phyloP scores from a whole-genome alignment of 2,329 filamentous ascomycete genomes.

The Pseudogymnoascus sp. region DNA sequence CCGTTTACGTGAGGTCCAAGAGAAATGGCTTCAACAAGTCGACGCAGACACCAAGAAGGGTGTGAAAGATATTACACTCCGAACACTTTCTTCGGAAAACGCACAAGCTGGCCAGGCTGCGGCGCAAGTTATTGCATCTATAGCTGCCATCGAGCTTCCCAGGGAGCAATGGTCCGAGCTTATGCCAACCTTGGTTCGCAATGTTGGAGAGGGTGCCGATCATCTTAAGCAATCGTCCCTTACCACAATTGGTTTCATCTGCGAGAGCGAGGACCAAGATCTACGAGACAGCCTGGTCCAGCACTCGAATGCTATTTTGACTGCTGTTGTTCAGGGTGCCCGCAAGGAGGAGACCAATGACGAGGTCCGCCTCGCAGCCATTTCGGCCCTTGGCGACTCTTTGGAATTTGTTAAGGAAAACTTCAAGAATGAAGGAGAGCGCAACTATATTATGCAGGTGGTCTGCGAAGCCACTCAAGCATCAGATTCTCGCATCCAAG shows the following conservation, averaged over 20 bases:
- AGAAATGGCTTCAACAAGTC: conserved; percentile 84
- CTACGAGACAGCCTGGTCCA: conserved; percentile 71
- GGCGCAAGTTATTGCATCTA: conserved; percentile 90
- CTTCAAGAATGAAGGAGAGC: conserved; percentile 97
- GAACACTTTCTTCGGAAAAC: conserved; percentile 76
- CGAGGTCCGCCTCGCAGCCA: conserved; percentile 87
- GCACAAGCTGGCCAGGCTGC: conserved; percentile 79
- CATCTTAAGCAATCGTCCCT: conserved; percentile 91
- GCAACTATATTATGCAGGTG: conserved; percentile 99
- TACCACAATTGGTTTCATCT: conserved; percentile 96
- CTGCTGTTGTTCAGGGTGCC: conserved; percentile 93
- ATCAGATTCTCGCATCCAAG: conserved; percentile 82
- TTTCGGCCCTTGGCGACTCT: conserved; percentile 89
- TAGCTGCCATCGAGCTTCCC: conserved; percentile 91
- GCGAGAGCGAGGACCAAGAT: conserved; percentile 87
- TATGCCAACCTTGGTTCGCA: conserved; percentile 82
- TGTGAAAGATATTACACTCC: conserved; percentile 85
- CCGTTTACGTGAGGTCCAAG: conserved; percentile 82
- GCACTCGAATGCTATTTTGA: conserved; percentile 96
- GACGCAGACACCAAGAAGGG: conserved; percentile 74
- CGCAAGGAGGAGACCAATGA: conserved; percentile 90
- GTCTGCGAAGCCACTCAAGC: conserved; percentile 98
- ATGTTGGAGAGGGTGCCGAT: conserved; percentile 79
- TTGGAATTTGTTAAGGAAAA: conserved; percentile 97
- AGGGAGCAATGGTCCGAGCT: conserved; percentile 89